Evolutionary conservation across 1,139 yeast species (phyloP), one percentile per base, ranked within the genome.

Genomic region (Blastobotrys aristatus): DNA sequence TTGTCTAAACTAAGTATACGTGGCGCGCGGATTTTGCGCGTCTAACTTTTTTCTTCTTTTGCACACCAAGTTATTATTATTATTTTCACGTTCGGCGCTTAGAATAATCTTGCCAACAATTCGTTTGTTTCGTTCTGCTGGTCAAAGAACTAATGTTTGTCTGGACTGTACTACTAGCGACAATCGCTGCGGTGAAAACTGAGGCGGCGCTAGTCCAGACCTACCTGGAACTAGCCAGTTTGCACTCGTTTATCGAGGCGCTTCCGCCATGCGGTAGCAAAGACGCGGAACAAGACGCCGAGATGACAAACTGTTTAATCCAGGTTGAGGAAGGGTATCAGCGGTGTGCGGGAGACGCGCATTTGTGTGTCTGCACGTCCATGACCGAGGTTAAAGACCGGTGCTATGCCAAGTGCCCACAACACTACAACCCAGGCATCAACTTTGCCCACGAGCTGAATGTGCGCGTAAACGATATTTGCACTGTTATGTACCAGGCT

Each of bases 251-350:
- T 33, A 24, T 42, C n/a, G 46, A 42, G 32, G 18, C n/a, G 10
- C 32, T 46, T 21, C 46, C 49, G 22, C 24, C 48, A n/a, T 46
- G 49, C 37, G 41, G 29, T 4, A 27, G 14, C 14, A 7, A 13
- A 4, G 33, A 24, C 14, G 42, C 37, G 22, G 21, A 37, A 35
- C 24, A 26, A 17, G 8, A 20, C 5, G 14, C 17, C 13, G 5
- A 7, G 13, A n/a, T 38, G 2, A 32, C 24, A 33, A 30, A 40
- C 24, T 47, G 50, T 30, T 34, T 43, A 34, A 35, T 43, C 14
- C 44, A 43, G 18, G 39, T 47, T 11, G 50, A 48, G 31, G 47
- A 41, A n/a, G 38, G 43, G 10, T 48, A 34, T 22, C 45, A 42
- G 26, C 30, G 31, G 13, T 48, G 51, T 40, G 46, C 47, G 22